Evolutionary conservation across 1,284 basidiomycete species (phyloP), one percentile per base, ranked within the genome.

Genomic region (Pyrrhoderma lamaoense): DNA sequence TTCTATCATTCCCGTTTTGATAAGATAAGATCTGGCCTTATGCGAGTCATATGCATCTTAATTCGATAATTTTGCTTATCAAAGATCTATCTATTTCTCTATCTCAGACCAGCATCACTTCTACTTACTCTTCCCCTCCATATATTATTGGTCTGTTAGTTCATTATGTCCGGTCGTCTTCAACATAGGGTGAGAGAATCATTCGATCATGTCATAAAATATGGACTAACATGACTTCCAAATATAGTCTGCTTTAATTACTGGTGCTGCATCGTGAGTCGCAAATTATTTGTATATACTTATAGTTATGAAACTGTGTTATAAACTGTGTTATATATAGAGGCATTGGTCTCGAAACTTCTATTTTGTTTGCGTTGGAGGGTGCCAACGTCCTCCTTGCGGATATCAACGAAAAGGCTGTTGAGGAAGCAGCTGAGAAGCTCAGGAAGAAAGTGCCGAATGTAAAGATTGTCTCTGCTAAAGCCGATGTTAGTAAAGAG

Each of bases 311-410:
- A 40, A 36, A 51, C 38, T 46, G 22, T 44, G 31, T 23, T 35
- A 14, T 21, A 21, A n/a, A 34, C n/a, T n/a, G 8, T 40, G 27
- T 47, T 21, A 51, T 14, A 43, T 35, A 27, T 64, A 90, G 88
- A 56, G 95, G 94, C 11, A 96, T 98, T 65, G 94, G 94, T 37
- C 80, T 96, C 54, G 93, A 98, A 71, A 87, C 92, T 1, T 84
- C 91, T 18, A 75, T 96, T 56, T 79, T 97, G 52, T 98, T 98
- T 65, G 93, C 94, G 3, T 76, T 80, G 53, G 94, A 98, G 66
- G 94, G 94, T 43, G 92, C 91, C 13, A 79, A 82, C 61, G 83
- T 97, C 58, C 67, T 96, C 40, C 78, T 95, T 40, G 85, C 84
- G 16, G 94, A 98, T 66, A 82, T 97, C 67, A 95, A 94, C 68